Percentiles rank a stretch among this genome's conserved stretches.
Evolutionary conservation across 1,284 basidiomycete genomes (phyloP).

Genomic region (Chalciporus sp.): DNA sequence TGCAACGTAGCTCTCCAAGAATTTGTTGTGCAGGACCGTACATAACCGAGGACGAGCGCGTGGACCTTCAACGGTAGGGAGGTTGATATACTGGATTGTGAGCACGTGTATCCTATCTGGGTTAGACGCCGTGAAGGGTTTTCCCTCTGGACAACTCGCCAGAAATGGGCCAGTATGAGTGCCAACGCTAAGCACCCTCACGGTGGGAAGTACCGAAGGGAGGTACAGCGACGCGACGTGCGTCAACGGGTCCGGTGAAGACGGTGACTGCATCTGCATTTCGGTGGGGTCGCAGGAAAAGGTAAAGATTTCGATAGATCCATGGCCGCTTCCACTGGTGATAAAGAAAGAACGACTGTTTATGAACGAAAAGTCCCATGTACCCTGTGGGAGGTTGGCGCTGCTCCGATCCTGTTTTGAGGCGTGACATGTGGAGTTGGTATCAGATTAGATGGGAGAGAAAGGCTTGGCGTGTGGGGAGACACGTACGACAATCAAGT

Average conservation of each 20-base stretch:
- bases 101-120: slow-evolving; percentile 48
- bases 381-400: slow-evolving; percentile 28
- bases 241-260: slow-evolving; percentile 1
- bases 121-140: slow-evolving; percentile 41
- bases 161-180: slow-evolving; percentile 43
- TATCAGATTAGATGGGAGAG: background rate
- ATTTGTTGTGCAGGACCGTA: slow-evolving; percentile 41
- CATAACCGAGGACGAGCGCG: slow-evolving; percentile 25
- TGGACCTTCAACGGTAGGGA: slow-evolving; percentile 1
- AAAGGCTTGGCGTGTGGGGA: background rate
- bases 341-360: slow-evolving; percentile 47
- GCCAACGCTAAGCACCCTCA: slow-evolving; percentile 19
- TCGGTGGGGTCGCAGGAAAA: slow-evolving; percentile 22
- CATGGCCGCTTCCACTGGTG: slow-evolving; percentile 34
- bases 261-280: no score
- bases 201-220: slow-evolving; percentile 29
- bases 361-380: slow-evolving; percentile 51
- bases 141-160: slow-evolving; percentile 30
- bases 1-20: slow-evolving; percentile 36
- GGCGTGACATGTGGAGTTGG: slow-evolving; percentile 1
- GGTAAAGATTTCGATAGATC: slow-evolving; percentile 45
- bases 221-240: slow-evolving; percentile 38
- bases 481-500: slow-evolving; percentile 45
- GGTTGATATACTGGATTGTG: slow-evolving; percentile 37
- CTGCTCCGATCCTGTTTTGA: slow-evolving; percentile 26